Evolutionary conservation across 2,329 filamentous ascomycete genomes (phyloP).

Genomic region (Ceratocystis albifundus): DNA sequence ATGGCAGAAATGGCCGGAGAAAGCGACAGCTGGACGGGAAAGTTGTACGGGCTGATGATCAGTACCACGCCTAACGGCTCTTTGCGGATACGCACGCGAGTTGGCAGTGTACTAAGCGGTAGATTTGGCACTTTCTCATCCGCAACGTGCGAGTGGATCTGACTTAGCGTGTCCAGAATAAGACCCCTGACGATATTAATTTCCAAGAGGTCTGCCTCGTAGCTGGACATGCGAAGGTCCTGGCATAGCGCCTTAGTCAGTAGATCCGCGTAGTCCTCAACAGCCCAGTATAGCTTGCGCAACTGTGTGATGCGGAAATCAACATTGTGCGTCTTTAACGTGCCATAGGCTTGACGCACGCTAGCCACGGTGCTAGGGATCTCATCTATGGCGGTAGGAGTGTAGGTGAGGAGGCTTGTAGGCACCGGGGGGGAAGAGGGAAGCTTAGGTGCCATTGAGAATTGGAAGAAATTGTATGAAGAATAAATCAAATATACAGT

Average conservation of each 20-base stretch:
- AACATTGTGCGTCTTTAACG: slow-evolving; percentile 70
- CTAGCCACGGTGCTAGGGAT: slow-evolving; percentile 52
- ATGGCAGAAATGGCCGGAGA: slow-evolving; percentile 80
- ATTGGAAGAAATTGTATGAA: background rate
- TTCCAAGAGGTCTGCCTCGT: slow-evolving; percentile 65
- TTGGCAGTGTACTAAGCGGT: slow-evolving; percentile 35
- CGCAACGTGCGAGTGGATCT: slow-evolving; percentile 69
- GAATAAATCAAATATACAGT: too few relatives aligned
- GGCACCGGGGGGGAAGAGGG: slow-evolving; percentile 11
- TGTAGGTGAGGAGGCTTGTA: slow-evolving; percentile 30
- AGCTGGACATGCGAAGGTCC: slow-evolving; percentile 67
- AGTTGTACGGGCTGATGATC: slow-evolving; percentile 91
- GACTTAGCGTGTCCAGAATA: slow-evolving; percentile 63
- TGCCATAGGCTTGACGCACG: slow-evolving; percentile 57
- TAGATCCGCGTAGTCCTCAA: slow-evolving; percentile 64
- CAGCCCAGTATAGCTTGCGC: slow-evolving; percentile 86
- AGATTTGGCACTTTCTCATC: slow-evolving; percentile 68
- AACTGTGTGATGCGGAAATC: slow-evolving; percentile 77
- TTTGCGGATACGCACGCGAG: slow-evolving; percentile 68
- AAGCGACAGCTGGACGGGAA: slow-evolving; percentile 71
- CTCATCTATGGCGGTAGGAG: background rate
- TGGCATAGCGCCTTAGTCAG: slow-evolving; percentile 62
- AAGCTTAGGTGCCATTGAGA: slow-evolving; percentile 5
- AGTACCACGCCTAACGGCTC: slow-evolving; percentile 76
- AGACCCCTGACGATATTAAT: slow-evolving; percentile 70